These are phyloP conservation scores for Dioscorea alata DNA, from an alignment of 106 monocot species.

Conservation along the genomic window DNA sequence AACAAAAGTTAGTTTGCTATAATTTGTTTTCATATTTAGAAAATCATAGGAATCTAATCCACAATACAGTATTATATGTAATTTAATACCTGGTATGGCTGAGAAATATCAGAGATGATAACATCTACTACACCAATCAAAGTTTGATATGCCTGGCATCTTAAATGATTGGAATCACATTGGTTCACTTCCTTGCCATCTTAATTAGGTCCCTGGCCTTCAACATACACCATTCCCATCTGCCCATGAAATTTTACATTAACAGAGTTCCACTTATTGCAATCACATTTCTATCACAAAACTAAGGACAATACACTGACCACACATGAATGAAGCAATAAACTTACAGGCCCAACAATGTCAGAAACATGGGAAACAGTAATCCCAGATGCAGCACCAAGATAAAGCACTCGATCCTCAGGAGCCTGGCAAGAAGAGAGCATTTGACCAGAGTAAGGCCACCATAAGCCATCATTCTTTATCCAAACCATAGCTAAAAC, in stretches of 20 bases:
- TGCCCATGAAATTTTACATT: slow-evolving; percentile 11
- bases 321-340: neutral
- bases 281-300: neutral
- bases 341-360: slow-evolving; percentile 87
- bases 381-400: slow-evolving; percentile 96
- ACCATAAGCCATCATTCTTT: neutral
- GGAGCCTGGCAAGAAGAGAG: slow-evolving; percentile 32
- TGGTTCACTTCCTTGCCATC: slow-evolving; percentile 92
- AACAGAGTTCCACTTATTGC: no score
- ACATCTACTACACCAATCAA: slow-evolving; percentile 97
- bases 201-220: slow-evolving; percentile 92
- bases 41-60: no score
- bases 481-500: no score
- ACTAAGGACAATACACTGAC: neutral
- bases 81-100: slow-evolving; percentile 81
- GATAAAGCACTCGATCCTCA: slow-evolving; percentile 71
- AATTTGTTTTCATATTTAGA: no score
- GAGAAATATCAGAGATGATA: slow-evolving; percentile 97
- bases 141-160: slow-evolving; percentile 98
- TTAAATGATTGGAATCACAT: slow-evolving; percentile 93
- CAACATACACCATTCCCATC: slow-evolving; percentile 85
- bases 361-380: slow-evolving; percentile 98
- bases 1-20: no score
- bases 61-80: no score
- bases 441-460: neutral